These are phyloP conservation scores for Mediolabrus comicus DNA, from an alignment of 108 stramenopile species.

Conservation along the genomic window DNA sequence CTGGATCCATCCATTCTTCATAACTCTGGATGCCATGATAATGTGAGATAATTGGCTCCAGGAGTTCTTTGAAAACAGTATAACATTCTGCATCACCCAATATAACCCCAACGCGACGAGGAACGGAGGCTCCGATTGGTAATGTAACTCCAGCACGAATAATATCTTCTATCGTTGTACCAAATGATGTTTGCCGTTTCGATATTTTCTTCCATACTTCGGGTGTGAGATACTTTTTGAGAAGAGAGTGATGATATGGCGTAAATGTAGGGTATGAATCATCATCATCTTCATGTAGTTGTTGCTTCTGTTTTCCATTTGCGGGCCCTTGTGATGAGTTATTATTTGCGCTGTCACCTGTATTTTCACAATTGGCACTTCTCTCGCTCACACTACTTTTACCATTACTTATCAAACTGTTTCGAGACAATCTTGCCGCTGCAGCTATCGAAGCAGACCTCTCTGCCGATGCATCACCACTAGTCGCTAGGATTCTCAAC, in stretches of 20 bases:
- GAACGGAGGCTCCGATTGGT: constrained; percentile 79
- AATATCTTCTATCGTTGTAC: constrained; percentile 71
- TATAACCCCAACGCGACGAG: constrained; percentile 77
- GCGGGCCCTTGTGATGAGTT: background rate
- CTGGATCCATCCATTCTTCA: constrained; percentile 42
- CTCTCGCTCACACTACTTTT: background rate
- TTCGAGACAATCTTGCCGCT: background rate
- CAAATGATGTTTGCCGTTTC: constrained; percentile 48
- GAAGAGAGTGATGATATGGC: constrained; percentile 47
- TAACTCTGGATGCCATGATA: constrained; percentile 52
- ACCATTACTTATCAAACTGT: background rate
- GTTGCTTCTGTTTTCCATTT: background rate
- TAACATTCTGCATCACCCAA: constrained; percentile 91
- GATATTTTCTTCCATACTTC: constrained; percentile 58
- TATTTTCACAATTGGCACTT: background rate
- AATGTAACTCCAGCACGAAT: constrained; percentile 62
- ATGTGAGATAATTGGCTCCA: constrained; percentile 77
- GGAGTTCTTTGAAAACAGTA: constrained; percentile 65
- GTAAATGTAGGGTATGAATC: constrained; percentile 49
- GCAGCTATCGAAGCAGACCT: constrained; percentile 20
- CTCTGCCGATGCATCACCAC: constrained; percentile 39
- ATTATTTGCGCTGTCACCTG: background rate
- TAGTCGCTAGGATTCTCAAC: constrained; percentile 21
- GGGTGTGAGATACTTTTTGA: constrained; percentile 73
- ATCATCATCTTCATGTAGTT: background rate